Evolutionary conservation across 345 rosid species (phyloP).

Genomic region (Excoecaria cochinchinensis): DNA sequence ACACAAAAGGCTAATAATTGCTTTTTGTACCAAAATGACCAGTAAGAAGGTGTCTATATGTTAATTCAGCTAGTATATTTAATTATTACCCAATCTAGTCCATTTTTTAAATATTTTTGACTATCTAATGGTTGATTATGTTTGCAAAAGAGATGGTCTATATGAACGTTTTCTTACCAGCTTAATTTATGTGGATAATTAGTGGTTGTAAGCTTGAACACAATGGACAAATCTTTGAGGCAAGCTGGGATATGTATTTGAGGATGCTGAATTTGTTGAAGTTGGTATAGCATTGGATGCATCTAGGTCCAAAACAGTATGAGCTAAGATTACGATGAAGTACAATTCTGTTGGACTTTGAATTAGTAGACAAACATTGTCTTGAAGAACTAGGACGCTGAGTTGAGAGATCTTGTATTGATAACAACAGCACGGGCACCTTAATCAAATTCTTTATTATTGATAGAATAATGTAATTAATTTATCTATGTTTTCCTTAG

Average conservation of each 20-base stretch:
- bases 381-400: constrained; percentile 1
- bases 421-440: background rate
- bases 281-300: background rate
- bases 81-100: background rate
- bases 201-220: background rate
- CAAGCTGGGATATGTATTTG: background rate
- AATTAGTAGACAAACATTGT: background rate
- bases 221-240: background rate
- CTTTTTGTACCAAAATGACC: background rate
- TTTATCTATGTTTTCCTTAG: constrained; percentile 36
- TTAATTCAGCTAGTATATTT: background rate
- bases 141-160: background rate
- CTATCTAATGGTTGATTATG: background rate
- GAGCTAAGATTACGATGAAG: background rate
- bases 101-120: background rate
- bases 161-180: background rate
- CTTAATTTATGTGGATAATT: background rate
- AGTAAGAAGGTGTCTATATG: background rate
- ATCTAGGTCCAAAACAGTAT: background rate
- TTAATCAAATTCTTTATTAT: background rate
- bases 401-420: background rate
- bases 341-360: background rate
- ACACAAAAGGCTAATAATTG: no score
- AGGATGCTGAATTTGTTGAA: background rate
- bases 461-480: background rate